Percentiles rank a stretch among this genome's conserved stretches.
These are phyloP conservation scores for Gloeostereum incarnatum DNA, from an alignment of 768 basidiomycete genomes.

Conservation along the genomic window DNA sequence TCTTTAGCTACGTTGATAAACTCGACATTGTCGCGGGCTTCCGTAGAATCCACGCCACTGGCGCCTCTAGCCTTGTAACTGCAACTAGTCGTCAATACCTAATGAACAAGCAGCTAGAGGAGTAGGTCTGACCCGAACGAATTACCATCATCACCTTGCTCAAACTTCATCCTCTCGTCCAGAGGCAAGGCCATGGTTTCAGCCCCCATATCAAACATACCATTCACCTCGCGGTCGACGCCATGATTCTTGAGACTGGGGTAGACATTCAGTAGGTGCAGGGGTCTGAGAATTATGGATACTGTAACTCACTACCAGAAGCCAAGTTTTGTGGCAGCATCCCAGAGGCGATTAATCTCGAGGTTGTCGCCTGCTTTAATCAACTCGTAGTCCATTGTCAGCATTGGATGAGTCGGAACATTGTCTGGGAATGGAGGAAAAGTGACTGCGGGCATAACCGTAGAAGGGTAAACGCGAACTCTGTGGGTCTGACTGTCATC, in stretches of 20 bases:
- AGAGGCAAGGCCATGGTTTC: conserved; percentile 1
- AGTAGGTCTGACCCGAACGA: conserved; percentile 23
- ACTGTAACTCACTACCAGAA: conserved; percentile 29
- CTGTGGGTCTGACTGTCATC: no score
- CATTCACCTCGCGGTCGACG: background rate
- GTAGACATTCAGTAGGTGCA: background rate
- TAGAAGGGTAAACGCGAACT: no score
- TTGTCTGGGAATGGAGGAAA: conserved; percentile 25
- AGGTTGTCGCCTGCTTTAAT: conserved; percentile 16
- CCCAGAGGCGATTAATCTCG: conserved; percentile 26
- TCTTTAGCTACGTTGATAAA: conserved; percentile 66
- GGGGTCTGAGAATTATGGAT: background rate
- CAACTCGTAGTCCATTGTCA: conserved; percentile 26
- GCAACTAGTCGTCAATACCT: background rate
- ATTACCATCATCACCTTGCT: conserved; percentile 14
- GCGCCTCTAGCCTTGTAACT: conserved; percentile 59
- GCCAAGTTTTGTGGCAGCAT: conserved; percentile 25
- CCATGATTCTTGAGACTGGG: conserved; percentile 2
- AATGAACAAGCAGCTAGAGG: conserved; percentile 7
- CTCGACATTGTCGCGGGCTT: conserved; percentile 33
- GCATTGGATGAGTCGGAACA: conserved; percentile 27
- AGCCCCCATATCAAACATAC: conserved; percentile 3
- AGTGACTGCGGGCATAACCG: conserved; percentile 4
- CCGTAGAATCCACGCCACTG: conserved; percentile 52
- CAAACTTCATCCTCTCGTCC: conserved; percentile 9